Percentiles rank a stretch among this genome's conserved stretches.
Evolutionary conservation across 805 yeast genomes (phyloP).

Genomic region (Myxozyma kluyveri): DNA sequence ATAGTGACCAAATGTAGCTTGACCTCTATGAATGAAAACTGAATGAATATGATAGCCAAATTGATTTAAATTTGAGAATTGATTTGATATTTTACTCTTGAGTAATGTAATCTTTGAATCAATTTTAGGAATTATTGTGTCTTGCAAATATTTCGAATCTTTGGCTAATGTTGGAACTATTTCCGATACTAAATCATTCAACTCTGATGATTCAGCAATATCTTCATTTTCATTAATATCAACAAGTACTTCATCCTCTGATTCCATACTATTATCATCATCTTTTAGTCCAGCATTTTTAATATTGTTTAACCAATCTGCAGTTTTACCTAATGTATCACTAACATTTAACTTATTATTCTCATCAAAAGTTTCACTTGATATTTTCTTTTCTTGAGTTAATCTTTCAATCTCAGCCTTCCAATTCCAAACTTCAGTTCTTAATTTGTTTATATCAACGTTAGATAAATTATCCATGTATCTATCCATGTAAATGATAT

Average conservation of each 20-base stretch:
- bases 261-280: neutral
- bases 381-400: slow-evolving; percentile 43
- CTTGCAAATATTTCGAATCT: slow-evolving; percentile 20
- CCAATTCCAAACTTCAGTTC: slow-evolving; percentile 60
- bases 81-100: slow-evolving; percentile 51
- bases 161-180: slow-evolving; percentile 5
- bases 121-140: slow-evolving; percentile 34
- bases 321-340: slow-evolving; percentile 18
- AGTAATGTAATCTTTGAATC: slow-evolving; percentile 47
- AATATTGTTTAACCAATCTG: slow-evolving; percentile 23
- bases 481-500: slow-evolving; percentile 79
- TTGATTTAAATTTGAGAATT: slow-evolving; percentile 58
- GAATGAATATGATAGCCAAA: slow-evolving; percentile 85
- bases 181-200: neutral
- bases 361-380: slow-evolving; percentile 32
- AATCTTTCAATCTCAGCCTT: slow-evolving; percentile 51
- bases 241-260: neutral
- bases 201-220: neutral
- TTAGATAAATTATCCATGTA: slow-evolving; percentile 63
- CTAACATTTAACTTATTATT: slow-evolving; percentile 12
- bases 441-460: slow-evolving; percentile 48
- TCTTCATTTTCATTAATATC: neutral
- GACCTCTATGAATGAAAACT: slow-evolving; percentile 91
- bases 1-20: slow-evolving; percentile 94
- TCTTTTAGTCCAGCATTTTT: neutral